Percentiles rank a stretch among this genome's conserved stretches.
These are phyloP conservation scores for Centaurea solstitialis DNA, from an alignment of 129 eudicot genomes.

Conservation along the genomic window DNA sequence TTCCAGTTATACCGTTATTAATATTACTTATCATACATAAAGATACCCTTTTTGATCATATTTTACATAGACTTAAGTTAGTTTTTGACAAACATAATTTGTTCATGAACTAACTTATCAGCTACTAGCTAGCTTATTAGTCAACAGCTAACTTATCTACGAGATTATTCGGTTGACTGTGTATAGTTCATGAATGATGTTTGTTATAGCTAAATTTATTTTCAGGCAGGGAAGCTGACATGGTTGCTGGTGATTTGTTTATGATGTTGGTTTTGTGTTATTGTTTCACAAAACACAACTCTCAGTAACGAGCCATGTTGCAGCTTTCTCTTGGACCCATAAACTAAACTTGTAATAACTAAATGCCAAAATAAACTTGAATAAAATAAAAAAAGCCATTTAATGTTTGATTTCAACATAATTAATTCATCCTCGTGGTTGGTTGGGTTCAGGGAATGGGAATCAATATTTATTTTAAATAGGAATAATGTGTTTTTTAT, in stretches of 20 bases:
- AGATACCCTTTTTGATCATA: too few relatives aligned
- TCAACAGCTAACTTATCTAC: too few relatives aligned
- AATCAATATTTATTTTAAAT: background rate
- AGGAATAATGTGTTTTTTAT: too few relatives aligned
- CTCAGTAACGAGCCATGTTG: slow-evolving; percentile 29
- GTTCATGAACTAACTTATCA: too few relatives aligned
- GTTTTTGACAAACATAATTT: too few relatives aligned
- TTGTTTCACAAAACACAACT: slow-evolving; percentile 26
- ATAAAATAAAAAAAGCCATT: background rate
- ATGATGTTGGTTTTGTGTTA: slow-evolving; percentile 10
- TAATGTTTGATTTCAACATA: slow-evolving; percentile 3
- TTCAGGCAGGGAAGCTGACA: slow-evolving; percentile 33
- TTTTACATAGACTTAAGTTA: too few relatives aligned
- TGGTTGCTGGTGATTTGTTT: slow-evolving; percentile 26
- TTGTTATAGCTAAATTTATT: background rate
- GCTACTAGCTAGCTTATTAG: too few relatives aligned
- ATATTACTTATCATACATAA: too few relatives aligned
- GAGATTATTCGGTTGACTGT: background rate
- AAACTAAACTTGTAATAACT: slow-evolving; percentile 16
- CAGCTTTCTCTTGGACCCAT: slow-evolving; percentile 62
- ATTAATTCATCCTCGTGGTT: background rate
- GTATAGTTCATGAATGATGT: too few relatives aligned
- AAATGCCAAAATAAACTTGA: slow-evolving; percentile 22
- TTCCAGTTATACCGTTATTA: too few relatives aligned
- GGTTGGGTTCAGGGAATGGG: background rate